phyloP scores from a whole-genome alignment of 495 filamentous ascomycete genomes.

The Tuber calosporum region DNA sequence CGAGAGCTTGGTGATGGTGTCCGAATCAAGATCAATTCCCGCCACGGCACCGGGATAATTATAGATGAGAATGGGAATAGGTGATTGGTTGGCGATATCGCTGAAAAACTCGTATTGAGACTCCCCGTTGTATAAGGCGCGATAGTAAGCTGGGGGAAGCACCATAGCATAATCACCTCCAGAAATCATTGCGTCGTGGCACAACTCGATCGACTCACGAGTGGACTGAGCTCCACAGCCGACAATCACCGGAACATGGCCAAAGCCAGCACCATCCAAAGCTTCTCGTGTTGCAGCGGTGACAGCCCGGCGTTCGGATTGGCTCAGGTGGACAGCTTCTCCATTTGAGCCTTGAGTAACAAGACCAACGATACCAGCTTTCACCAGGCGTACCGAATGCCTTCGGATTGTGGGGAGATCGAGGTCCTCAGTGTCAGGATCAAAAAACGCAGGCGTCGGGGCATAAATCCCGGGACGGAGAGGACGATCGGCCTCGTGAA shows the following conservation, averaged over 20 bases:
- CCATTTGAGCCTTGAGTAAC: slow-evolving; percentile 86
- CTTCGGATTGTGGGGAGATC: slow-evolving; percentile 62
- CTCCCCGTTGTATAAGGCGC: slow-evolving; percentile 52
- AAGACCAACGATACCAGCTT: slow-evolving; percentile 70
- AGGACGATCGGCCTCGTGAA: slow-evolving; percentile 46
- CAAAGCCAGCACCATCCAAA: slow-evolving; percentile 61
- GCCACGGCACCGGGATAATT: slow-evolving; percentile 80
- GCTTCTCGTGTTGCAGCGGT: slow-evolving; percentile 68
- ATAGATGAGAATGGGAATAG: slow-evolving; percentile 84
- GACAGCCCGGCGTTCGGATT: slow-evolving; percentile 60
- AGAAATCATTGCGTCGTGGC: slow-evolving; percentile 62
- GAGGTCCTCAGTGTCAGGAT: slow-evolving; percentile 71
- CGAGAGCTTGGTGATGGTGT: slow-evolving; percentile 65
- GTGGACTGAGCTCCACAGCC: slow-evolving; percentile 78
- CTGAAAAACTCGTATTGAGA: slow-evolving; percentile 66
- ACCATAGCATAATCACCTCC: slow-evolving; percentile 81
- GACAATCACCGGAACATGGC: slow-evolving; percentile 68
- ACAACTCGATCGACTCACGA: slow-evolving; percentile 76
- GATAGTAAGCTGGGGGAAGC: slow-evolving; percentile 81
- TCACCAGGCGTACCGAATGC: slow-evolving; percentile 76
- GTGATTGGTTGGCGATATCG: slow-evolving; percentile 69
- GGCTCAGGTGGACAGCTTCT: slow-evolving; percentile 73
- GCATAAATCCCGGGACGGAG: slow-evolving; percentile 81
- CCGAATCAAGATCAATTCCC: slow-evolving; percentile 75
- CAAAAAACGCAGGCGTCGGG: slow-evolving; percentile 87